Conservation (phyloP, 2,329 filamentous ascomycete species). For the Botrytis hyacinthi region DNA sequence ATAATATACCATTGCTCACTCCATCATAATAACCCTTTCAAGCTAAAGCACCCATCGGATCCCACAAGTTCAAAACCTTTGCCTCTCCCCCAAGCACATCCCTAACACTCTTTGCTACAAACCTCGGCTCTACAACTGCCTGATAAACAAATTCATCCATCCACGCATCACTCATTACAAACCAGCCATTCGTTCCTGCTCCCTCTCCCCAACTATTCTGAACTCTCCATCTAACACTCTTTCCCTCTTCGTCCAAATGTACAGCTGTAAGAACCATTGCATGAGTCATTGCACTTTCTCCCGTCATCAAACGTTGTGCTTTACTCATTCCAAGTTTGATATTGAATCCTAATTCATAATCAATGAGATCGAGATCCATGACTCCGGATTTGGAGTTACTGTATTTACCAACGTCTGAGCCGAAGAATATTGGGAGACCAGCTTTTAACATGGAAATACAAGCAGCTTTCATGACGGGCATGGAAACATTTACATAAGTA, state of each 20-base stretch:
- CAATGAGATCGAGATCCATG: constrained; percentile 75
- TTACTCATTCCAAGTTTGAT: constrained; percentile 72
- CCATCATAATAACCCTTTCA: constrained; percentile 35
- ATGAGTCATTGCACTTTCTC: constrained; percentile 84
- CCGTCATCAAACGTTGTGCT: constrained; percentile 67
- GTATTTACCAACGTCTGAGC: constrained; percentile 83
- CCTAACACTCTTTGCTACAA: constrained; percentile 61
- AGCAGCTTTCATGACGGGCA: constrained; percentile 66
- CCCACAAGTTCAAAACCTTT: constrained; percentile 72
- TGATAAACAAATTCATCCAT: constrained; percentile 83
- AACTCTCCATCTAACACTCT: constrained; percentile 75
- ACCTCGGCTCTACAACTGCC: constrained; percentile 74
- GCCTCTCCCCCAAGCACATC: constrained; percentile 71
- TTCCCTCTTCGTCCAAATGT: constrained; percentile 66
- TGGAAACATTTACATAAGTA: constrained; percentile 81
- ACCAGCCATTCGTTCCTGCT: constrained; percentile 76
- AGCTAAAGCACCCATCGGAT: constrained; percentile 75
- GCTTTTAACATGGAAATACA: constrained; percentile 75
- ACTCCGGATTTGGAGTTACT: constrained; percentile 66
- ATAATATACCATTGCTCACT: not conserved
- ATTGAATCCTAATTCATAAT: constrained; percentile 84
- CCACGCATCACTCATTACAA: constrained; percentile 83
- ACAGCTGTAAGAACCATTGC: constrained; percentile 90
- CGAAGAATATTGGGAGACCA: constrained; percentile 83
- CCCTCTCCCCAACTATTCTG: constrained; percentile 80